These are phyloP conservation scores for Torulaspora indica DNA, from an alignment of 805 yeast species.

Conservation along the genomic window DNA sequence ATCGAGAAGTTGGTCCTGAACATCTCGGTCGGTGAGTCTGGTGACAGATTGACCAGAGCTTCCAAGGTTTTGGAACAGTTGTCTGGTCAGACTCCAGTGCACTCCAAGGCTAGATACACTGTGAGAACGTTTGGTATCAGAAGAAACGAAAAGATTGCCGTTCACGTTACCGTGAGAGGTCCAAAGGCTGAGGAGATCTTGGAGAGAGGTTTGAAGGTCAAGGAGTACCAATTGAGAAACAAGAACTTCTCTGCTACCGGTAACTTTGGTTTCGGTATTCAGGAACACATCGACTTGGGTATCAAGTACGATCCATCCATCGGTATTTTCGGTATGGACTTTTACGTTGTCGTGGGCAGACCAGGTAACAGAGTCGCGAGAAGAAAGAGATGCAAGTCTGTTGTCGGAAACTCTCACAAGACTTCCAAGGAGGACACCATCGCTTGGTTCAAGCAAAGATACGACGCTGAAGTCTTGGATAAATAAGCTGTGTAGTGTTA, in stretches of 20 bases:
- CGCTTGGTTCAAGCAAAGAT: conserved; percentile 98
- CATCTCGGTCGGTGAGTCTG: conserved; percentile 99
- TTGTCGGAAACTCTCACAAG: conserved; percentile 88
- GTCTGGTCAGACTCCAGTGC: conserved; percentile 99
- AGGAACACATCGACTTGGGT: conserved; percentile 99
- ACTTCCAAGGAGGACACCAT: conserved; percentile 91
- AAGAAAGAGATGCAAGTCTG: conserved; percentile 91
- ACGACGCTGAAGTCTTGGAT: conserved; percentile 96
- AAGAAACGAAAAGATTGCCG: conserved; percentile 99
- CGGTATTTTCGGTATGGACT: conserved; percentile 99
- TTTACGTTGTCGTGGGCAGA: conserved; percentile 99
- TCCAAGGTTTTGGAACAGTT: conserved; percentile 99
- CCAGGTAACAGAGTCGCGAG: conserved; percentile 98
- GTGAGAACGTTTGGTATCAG: conserved; percentile 99
- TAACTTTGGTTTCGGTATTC: conserved; percentile 99
- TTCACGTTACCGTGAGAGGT: conserved; percentile 99
- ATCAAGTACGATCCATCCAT: conserved; percentile 99
- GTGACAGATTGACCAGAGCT: conserved; percentile 99
- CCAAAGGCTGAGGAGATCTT: conserved; percentile 99
- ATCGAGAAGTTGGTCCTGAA: conserved; percentile 99
- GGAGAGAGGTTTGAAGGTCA: conserved; percentile 99
- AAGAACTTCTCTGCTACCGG: conserved; percentile 98
- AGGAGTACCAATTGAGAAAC: conserved; percentile 94
- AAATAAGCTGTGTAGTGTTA: conserved; percentile 43
- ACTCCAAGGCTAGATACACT: conserved; percentile 99